These are phyloP conservation scores for Nicotiana tabacum DNA, from an alignment of 257 asterid species.

Conservation along the genomic window DNA sequence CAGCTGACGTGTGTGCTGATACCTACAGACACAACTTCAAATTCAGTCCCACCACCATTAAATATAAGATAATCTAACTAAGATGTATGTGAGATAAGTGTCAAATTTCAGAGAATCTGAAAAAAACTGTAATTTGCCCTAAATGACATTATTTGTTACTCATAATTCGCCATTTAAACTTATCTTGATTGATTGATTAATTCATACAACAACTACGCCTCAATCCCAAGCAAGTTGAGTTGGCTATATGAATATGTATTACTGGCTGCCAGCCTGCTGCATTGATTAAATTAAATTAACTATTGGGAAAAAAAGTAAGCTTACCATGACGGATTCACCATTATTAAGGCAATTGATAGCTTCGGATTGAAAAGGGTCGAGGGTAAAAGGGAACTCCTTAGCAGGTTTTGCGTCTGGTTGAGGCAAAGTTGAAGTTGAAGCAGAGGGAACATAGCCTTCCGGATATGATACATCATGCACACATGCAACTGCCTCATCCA, in stretches of 20 bases:
- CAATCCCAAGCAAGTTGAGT: no score
- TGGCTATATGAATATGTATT: no score
- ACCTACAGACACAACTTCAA: slow-evolving; percentile 39
- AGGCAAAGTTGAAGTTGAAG: slow-evolving; percentile 23
- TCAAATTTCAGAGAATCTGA: not conserved
- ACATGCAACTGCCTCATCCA: slow-evolving; percentile 68
- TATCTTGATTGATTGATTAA: not conserved
- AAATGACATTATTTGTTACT: not conserved
- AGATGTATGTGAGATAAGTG: not conserved
- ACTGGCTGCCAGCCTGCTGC: no score
- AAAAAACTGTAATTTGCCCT: not conserved
- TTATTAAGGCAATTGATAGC: slow-evolving; percentile 71
- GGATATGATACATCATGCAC: slow-evolving; percentile 88
- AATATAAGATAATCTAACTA: not conserved
- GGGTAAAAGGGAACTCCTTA: slow-evolving; percentile 66
- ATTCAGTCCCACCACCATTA: slow-evolving; percentile 10
- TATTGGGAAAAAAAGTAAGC: not conserved
- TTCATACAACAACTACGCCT: no score
- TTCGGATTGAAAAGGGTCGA: slow-evolving; percentile 91
- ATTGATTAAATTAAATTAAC: not conserved
- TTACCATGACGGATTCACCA: slow-evolving; percentile 94
- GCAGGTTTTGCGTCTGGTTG: slow-evolving; percentile 51
- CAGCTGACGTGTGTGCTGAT: slow-evolving; percentile 95
- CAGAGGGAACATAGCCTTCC: slow-evolving; percentile 48
- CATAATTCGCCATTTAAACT: not conserved